These are phyloP conservation scores for Leccinum incarnatum DNA, from an alignment of 768 basidiomycete species.

Conservation along the genomic window DNA sequence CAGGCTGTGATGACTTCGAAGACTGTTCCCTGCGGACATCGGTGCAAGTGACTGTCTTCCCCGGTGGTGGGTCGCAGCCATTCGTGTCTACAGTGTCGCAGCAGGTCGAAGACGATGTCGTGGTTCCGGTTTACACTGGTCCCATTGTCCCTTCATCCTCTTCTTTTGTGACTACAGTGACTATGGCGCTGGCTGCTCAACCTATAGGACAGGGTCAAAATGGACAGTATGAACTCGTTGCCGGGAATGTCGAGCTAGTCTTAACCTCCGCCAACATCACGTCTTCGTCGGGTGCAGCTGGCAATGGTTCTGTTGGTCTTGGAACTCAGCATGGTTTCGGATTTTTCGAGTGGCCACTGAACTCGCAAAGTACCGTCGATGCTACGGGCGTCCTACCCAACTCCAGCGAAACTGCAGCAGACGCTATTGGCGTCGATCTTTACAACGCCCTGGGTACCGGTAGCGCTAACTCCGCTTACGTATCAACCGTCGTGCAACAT, in stretches of 20 bases:
- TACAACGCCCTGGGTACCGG: slow-evolving; percentile 57
- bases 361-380: slow-evolving; percentile 43
- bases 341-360: slow-evolving; percentile 84
- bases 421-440: slow-evolving; percentile 59
- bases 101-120: slow-evolving; percentile 60
- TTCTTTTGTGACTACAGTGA: slow-evolving; percentile 70
- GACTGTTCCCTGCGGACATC: slow-evolving; percentile 80
- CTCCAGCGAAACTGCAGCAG: slow-evolving; percentile 64
- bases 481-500: slow-evolving; percentile 63
- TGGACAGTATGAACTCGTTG: slow-evolving; percentile 79
- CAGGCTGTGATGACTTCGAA: slow-evolving; percentile 78
- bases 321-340: slow-evolving; percentile 62
- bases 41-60: slow-evolving; percentile 81
- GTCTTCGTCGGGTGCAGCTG: slow-evolving; percentile 27
- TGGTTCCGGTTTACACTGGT: slow-evolving; percentile 71
- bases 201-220: slow-evolving; percentile 62
- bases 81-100: slow-evolving; percentile 73
- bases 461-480: slow-evolving; percentile 33
- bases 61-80: slow-evolving; percentile 63
- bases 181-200: slow-evolving; percentile 65
- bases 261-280: slow-evolving; percentile 60
- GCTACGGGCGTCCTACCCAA: slow-evolving; percentile 65
- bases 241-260: slow-evolving; percentile 79
- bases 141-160: slow-evolving; percentile 74
- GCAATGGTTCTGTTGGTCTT: slow-evolving; percentile 32